These are phyloP conservation scores for Trichosporon sp. DNA, from an alignment of 1,284 basidiomycete genomes.

Conservation along the genomic window DNA sequence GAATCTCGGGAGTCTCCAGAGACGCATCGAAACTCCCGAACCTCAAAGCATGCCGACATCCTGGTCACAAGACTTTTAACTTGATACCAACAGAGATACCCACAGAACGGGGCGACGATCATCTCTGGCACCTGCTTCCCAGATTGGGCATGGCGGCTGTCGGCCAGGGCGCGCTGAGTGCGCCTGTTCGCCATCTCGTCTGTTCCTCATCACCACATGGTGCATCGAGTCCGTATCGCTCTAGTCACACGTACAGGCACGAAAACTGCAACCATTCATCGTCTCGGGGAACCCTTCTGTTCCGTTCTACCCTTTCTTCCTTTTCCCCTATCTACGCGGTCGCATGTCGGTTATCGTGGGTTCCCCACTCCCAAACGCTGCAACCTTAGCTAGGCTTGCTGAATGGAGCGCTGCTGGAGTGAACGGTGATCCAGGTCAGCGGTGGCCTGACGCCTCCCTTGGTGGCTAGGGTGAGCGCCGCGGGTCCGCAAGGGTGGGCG, in stretches of 20 bases:
- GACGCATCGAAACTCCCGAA: not conserved
- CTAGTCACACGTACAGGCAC: not conserved
- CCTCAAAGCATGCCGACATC: not conserved
- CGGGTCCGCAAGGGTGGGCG: not conserved
- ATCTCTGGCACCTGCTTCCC: not conserved
- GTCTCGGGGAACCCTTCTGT: not conserved
- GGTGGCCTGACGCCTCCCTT: not conserved
- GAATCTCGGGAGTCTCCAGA: not conserved
- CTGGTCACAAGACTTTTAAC: not conserved
- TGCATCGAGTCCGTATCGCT: not conserved
- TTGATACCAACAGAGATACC: not conserved
- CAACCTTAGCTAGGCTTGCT: not conserved
- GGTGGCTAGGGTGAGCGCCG: not conserved
- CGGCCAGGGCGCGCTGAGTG: not conserved
- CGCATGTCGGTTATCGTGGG: not conserved
- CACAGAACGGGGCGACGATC: not conserved
- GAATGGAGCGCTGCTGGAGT: not conserved
- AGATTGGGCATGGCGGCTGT: not conserved
- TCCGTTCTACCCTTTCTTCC: not conserved
- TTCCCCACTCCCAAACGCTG: not conserved
- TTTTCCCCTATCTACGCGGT: not conserved
- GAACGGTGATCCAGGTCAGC: not conserved
- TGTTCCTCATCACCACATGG: constrained; percentile 2
- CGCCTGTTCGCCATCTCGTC: constrained; percentile 9
- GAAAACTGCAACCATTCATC: not conserved